Evolutionary conservation across 306 rosid species (phyloP), one percentile per base, ranked within the genome.

Genomic region (Arachis stenosperma): DNA sequence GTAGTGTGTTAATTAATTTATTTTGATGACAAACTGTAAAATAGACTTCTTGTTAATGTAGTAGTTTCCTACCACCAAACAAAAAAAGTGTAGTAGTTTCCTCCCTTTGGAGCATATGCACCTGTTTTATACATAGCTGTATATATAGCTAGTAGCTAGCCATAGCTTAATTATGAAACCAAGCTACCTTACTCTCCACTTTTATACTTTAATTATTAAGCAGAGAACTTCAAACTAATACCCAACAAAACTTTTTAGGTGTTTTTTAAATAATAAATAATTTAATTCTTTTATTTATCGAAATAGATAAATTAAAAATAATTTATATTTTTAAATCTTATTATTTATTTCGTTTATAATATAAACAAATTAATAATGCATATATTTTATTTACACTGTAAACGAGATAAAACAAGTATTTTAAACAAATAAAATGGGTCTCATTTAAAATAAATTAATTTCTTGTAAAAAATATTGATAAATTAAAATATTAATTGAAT

Each of bases 101-200:
- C 44, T 50, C 41, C 43, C 13, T 6, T 54, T 50, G 44, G 71
- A 62, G 66, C 76, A 70, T 70, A 70, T 70, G 67, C 73, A 44
- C 47, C 7, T 55, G 73, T 17, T 51, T 33, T 33, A 33, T 33
- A 33, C 4, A 33, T 33, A 33, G 27, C 4, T 33, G 5, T 33
- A 33, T 33, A 33, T 0, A 22, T 62, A 52, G 52, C 53, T 29
- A 56, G 46, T 71, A 72, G 15, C 69, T 47, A 52, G 15, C 55
- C 17, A 50, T 55, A 71, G 73, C 67, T 6, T 47, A 57, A 65
- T 78, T 17, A 66, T 79, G 65, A 48, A 8, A 14, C 58, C 50
- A 39, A 47, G 0, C 73, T 72, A 2, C 37, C 37, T 33, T 33
- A 2, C 4, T 4, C 65, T 79, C 52, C 17, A 29, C 70, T 78